Evolutionary conservation across 148 eudicot genomes (phyloP).

Genomic region (Amaranthus hypochondriacus): DNA sequence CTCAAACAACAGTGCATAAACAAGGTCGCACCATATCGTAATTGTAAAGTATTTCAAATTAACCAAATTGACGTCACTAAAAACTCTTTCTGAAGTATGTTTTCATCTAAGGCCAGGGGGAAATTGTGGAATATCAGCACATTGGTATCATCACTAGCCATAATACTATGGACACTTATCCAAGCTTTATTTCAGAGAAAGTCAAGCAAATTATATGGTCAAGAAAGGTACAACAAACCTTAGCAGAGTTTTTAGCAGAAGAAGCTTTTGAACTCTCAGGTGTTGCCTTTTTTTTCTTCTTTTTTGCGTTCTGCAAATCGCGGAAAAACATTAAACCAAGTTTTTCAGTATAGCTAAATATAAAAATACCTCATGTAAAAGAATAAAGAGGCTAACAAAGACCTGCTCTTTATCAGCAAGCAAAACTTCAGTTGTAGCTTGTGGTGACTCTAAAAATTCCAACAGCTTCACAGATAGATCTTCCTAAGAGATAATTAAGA

Average conservation of each 20-base stretch:
- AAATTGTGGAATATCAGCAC: background rate
- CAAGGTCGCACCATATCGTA: too few species aligned
- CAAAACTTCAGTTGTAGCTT: conserved; percentile 76
- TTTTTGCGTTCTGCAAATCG: conserved; percentile 54
- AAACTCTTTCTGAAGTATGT: too few species aligned
- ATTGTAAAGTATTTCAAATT: too few species aligned
- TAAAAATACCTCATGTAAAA: background rate
- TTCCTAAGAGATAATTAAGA: conserved; percentile 42
- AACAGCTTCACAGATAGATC: conserved; percentile 64
- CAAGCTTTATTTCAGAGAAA: too few species aligned
- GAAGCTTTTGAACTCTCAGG: conserved; percentile 39
- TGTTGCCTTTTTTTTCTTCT: conserved; percentile 49
- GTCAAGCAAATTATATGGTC: background rate
- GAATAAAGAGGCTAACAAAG: background rate
- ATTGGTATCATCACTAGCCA: background rate
- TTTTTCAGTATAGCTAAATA: background rate
- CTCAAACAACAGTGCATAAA: too few species aligned
- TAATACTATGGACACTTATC: too few species aligned
- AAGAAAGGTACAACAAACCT: conserved; percentile 45
- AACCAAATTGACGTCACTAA: too few species aligned
- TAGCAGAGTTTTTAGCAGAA: conserved; percentile 41
- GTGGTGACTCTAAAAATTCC: conserved; percentile 91
- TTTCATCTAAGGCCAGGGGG: background rate
- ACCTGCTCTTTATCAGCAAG: conserved; percentile 88
- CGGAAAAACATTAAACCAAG: background rate